Evolutionary conservation across 2,329 filamentous ascomycete species (phyloP).

Genomic region (Myriosclerotinia curreyana): DNA sequence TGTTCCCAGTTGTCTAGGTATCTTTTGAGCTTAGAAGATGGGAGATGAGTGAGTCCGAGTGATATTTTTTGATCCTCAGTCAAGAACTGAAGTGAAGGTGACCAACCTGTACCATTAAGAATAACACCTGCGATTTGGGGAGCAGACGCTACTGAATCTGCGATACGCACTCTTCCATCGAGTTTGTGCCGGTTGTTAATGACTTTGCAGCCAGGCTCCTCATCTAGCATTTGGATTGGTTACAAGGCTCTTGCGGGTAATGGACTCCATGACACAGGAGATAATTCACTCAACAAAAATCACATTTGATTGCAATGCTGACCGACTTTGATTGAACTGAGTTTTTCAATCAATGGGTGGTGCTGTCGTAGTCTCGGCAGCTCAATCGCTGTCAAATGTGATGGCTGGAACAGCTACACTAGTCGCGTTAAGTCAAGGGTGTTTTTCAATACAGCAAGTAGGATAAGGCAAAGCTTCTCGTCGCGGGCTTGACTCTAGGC

Average conservation of each 20-base stretch:
- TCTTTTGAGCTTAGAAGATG: background rate
- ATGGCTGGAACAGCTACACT: slow-evolving; percentile 20
- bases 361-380: slow-evolving; percentile 6
- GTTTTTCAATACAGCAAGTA: background rate
- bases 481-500: background rate
- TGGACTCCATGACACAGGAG: no score
- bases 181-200: background rate
- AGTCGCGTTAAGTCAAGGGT: slow-evolving; percentile 1
- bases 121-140: slow-evolving; percentile 36
- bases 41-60: background rate
- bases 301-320: background rate
- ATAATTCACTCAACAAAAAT: no score
- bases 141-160: slow-evolving; percentile 28
- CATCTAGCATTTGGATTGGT: no score
- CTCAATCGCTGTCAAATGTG: slow-evolving; percentile 44
- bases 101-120: background rate
- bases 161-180: slow-evolving; percentile 41
- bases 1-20: background rate
- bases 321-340: background rate
- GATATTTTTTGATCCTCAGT: background rate
- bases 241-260: no score
- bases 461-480: background rate
- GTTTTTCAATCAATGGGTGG: slow-evolving; percentile 2
- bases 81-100: background rate
- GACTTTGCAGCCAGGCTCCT: background rate